Evolutionary conservation across 805 yeast species (phyloP).

Genomic region (Cyberlindnera euphorbiiphila): DNA sequence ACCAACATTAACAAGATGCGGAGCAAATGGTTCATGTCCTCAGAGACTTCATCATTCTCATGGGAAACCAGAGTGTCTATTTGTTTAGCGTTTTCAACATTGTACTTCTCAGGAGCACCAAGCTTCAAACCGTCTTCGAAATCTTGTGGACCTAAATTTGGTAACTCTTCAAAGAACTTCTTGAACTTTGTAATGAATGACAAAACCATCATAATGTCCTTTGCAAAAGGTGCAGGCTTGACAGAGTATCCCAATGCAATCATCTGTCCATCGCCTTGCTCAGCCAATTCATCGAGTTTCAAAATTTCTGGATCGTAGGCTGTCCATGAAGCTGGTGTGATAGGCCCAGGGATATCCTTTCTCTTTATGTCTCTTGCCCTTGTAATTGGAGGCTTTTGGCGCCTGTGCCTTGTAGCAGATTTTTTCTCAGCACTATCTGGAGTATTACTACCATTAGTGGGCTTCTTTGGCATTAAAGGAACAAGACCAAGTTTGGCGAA

Average conservation of each 20-base stretch:
- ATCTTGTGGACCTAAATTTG: conserved; percentile 26
- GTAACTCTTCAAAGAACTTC: conserved; percentile 15
- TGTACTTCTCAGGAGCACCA: conserved; percentile 9
- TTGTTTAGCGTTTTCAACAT: conserved; percentile 19
- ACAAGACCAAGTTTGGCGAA: conserved; percentile 15
- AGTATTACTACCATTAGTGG: not conserved
- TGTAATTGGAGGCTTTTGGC: conserved; percentile 10
- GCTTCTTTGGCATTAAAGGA: conserved; percentile 9
- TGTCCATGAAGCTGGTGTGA: conserved; percentile 19
- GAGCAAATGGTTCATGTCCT: conserved; percentile 17
- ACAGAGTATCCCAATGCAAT: conserved; percentile 26
- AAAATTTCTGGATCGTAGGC: conserved; percentile 13
- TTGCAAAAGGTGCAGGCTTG: conserved; percentile 25
- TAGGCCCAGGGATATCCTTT: conserved; percentile 26
- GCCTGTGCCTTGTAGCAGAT: conserved; percentile 7
- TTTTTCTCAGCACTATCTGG: conserved; percentile 1
- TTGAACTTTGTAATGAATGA: conserved; percentile 24
- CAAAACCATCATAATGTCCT: conserved; percentile 21
- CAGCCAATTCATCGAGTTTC: conserved; percentile 1
- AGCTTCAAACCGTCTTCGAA: conserved; percentile 25
- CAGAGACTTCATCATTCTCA: conserved; percentile 14
- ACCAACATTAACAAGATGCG: conserved; percentile 15
- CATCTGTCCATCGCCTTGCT: conserved; percentile 8
- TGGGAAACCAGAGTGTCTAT: not conserved
- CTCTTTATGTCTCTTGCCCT: conserved; percentile 14